phyloP scores from a whole-genome alignment of 2,329 filamentous ascomycete species.

The Sclerotinia subarctica region DNA sequence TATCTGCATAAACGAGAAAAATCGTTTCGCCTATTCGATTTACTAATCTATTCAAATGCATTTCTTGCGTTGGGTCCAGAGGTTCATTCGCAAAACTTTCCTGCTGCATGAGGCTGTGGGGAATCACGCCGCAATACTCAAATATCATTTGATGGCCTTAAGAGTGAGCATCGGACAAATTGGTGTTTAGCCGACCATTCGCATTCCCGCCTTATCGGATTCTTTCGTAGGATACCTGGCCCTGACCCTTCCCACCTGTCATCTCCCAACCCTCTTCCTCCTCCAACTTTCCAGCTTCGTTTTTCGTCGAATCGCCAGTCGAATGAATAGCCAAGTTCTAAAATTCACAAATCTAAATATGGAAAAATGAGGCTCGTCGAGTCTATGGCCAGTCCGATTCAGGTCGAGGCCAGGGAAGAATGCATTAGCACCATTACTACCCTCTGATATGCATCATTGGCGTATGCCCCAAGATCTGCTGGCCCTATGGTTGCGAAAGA shows the following conservation, averaged over 20 bases:
- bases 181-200: neutral
- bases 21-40: neutral
- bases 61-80: neutral
- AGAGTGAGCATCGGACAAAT: neutral
- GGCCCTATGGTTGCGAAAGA: conserved; percentile 17
- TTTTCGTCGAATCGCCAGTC: neutral
- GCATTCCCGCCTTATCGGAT: neutral
- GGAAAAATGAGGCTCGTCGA: neutral
- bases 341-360: neutral
- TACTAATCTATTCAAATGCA: neutral
- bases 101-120: conserved; percentile 17
- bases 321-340: neutral
- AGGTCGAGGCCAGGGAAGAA: conserved; percentile 10
- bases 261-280: neutral
- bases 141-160: conserved; percentile 6
- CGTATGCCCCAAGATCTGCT: conserved; percentile 2
- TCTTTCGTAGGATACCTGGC: neutral
- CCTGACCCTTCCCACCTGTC: neutral
- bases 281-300: neutral
- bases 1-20: neutral
- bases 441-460: conserved; percentile 6
- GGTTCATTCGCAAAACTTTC: conserved; percentile 8
- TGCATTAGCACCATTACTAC: neutral
- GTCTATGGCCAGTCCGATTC: neutral
- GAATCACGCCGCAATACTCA: conserved; percentile 6